A percentile compares a stretch with the other conserved stretches of the same genome.
Evolutionary conservation across 371 early-diverging fungal genomes (phyloP).

Genomic region (Sporodiniella umbellata): DNA sequence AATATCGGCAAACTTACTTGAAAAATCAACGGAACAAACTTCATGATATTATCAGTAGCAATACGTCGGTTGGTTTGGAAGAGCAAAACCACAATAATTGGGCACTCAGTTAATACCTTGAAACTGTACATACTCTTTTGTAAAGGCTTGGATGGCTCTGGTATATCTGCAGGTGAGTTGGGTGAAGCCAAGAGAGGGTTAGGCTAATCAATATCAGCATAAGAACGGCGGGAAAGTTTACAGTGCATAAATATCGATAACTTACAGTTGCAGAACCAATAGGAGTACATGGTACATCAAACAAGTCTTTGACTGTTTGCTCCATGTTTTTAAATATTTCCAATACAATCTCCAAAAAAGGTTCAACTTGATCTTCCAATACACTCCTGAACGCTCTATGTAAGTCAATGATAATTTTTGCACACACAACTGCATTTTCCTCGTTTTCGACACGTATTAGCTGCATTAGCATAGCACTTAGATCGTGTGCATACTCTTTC

Average conservation of each 20-base stretch:
- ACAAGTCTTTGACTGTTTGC: slow-evolving; percentile 76
- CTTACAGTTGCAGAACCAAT: slow-evolving; percentile 50
- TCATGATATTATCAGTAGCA: slow-evolving; percentile 75
- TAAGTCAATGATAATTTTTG: slow-evolving; percentile 93
- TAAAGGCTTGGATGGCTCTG: slow-evolving; percentile 67
- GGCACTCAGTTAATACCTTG: slow-evolving; percentile 96
- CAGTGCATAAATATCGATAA: slow-evolving; percentile 3
- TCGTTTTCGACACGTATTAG: slow-evolving; percentile 91
- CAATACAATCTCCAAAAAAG: slow-evolving; percentile 88
- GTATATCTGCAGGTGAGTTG: slow-evolving; percentile 72
- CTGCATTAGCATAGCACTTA: slow-evolving; percentile 68
- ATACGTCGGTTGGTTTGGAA: slow-evolving; percentile 85
- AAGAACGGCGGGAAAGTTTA: neutral
- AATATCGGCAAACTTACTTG: slow-evolving; percentile 45
- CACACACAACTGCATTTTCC: slow-evolving; percentile 90
- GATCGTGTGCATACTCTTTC: slow-evolving; percentile 55
- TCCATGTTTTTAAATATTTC: slow-evolving; percentile 92
- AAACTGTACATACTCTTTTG: slow-evolving; percentile 82
- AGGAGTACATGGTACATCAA: slow-evolving; percentile 66
- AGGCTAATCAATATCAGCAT: slow-evolving; percentile 43
- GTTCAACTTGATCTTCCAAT: slow-evolving; percentile 84
- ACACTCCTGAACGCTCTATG: slow-evolving; percentile 81
- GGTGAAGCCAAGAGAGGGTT: slow-evolving; percentile 55
- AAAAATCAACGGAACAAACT: slow-evolving; percentile 88
- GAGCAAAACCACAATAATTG: slow-evolving; percentile 94